Base-by-base conservation (phyloP, 1,139 yeast species). In the Citeromyces hawaiiensis region DNA sequence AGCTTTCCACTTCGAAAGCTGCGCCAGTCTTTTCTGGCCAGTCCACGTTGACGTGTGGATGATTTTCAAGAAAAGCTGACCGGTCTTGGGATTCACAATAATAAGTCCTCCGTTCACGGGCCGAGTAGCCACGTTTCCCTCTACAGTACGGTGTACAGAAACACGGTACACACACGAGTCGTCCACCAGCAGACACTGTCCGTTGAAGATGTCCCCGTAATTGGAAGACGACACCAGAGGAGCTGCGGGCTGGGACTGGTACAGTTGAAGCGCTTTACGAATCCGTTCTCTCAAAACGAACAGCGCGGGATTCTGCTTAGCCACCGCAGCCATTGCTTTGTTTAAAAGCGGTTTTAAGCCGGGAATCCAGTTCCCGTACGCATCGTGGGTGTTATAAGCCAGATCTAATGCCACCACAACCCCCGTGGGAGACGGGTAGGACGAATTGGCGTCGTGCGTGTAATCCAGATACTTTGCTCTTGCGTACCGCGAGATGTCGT, bases 281-380 rank as follows among this genome's bases (percentile, higher is more conserved):
- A 93, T 82, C 50, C 99, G 76, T 57, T 93, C 99, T 42, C 98
- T 69, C 40, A 93, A 66, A 23, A 91, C 97, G 55, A 80, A 83
- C 39, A 93, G 59, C 0, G 98, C 95, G 0, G 98, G 97, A 50
- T 91, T 91, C 2, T 93, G 83, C 54, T 85, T 87, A 96, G 88
- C 85, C 38, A 93, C 83, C 41, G 93, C 93, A 46, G 75, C 72
- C 95, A 93, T 80, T 14, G 97, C 94, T 53, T 81, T 86, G 53
- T 83, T 94, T 64, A 91, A 67, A 52, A 93, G 65, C 4, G 88
- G 86, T 56, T 93, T 93, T 57, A 91, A 63, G 1, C 97, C 97
- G 3, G 94, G 91, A 63, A 91, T 83, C 97, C 98, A 93, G 51
- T 86, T 87, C 30, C 98, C 99, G 58, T 86, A 93, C 0, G 94